phyloP scores from a whole-genome alignment of 805 yeast species.

The Ogataea pilisensis region DNA sequence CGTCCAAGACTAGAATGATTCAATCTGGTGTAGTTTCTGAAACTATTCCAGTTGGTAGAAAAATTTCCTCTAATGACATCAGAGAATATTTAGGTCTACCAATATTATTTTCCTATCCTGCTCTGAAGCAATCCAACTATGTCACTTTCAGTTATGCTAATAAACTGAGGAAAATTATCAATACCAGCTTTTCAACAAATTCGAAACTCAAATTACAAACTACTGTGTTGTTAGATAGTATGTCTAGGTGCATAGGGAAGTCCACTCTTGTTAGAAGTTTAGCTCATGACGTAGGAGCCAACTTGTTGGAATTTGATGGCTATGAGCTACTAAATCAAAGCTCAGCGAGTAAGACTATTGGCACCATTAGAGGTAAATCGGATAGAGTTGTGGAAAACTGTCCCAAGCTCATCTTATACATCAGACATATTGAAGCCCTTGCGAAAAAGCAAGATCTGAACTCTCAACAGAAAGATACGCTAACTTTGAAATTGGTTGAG shows the following conservation, averaged over 20 bases:
- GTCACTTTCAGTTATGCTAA: constrained; percentile 43
- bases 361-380: constrained; percentile 68
- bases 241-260: constrained; percentile 78
- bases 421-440: constrained; percentile 75
- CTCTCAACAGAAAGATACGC: constrained; percentile 35
- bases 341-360: constrained; percentile 74
- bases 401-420: constrained; percentile 46
- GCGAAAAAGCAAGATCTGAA: constrained; percentile 63
- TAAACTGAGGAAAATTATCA: constrained; percentile 49
- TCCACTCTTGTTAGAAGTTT: constrained; percentile 54
- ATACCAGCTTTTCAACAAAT: constrained; percentile 41
- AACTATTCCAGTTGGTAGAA: constrained; percentile 27
- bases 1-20: constrained; percentile 61
- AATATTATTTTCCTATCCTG: constrained; percentile 13
- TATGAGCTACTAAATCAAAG: constrained; percentile 63
- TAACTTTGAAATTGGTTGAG: constrained; percentile 52
- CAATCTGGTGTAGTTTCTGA: constrained; percentile 57
- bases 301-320: constrained; percentile 66
- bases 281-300: constrained; percentile 58
- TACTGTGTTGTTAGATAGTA: constrained; percentile 61
- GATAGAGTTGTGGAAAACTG: constrained; percentile 54
- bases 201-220: constrained; percentile 45
- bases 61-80: constrained; percentile 13
- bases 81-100: constrained; percentile 15
- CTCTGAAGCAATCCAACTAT: constrained; percentile 8